Percentiles rank a stretch among this genome's conserved stretches.
Evolutionary conservation across 352 stramenopile species (phyloP).

Genomic region (Hyaloperonospora brassicae): DNA sequence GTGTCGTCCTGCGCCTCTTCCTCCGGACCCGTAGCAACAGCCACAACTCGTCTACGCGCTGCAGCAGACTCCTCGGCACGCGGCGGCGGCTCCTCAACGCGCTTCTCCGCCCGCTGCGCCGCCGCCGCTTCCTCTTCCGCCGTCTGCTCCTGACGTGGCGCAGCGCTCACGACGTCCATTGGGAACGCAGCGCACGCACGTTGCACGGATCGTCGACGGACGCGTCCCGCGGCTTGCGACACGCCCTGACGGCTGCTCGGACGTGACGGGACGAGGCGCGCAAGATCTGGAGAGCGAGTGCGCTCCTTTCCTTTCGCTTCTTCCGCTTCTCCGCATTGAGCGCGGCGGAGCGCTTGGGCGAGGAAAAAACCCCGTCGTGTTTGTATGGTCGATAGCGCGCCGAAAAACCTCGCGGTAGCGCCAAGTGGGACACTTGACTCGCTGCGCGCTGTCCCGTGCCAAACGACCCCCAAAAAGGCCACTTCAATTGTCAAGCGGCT

Average conservation of each 20-base stretch:
- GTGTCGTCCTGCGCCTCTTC: too few relatives aligned
- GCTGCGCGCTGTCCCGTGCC: constrained; percentile 10
- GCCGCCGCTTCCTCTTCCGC: too few relatives aligned
- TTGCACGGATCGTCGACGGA: not conserved
- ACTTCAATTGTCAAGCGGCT: not conserved
- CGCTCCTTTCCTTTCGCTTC: constrained; percentile 24
- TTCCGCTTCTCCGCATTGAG: constrained; percentile 27
- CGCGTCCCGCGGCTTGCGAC: too few relatives aligned
- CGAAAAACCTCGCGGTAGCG: constrained; percentile 20
- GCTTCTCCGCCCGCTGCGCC: too few relatives aligned
- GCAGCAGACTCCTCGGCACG: too few relatives aligned
- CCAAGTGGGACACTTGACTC: constrained; percentile 10
- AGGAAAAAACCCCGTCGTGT: constrained; percentile 14
- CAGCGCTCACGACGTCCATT: too few relatives aligned
- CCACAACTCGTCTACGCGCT: too few relatives aligned
- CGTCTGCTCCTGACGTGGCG: too few relatives aligned
- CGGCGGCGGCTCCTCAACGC: too few relatives aligned
- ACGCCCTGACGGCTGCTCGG: constrained; percentile 5
- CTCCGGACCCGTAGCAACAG: too few relatives aligned
- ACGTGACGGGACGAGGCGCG: constrained; percentile 9
- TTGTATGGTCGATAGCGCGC: constrained; percentile 5
- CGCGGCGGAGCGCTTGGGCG: constrained; percentile 8
- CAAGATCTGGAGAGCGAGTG: constrained; percentile 27
- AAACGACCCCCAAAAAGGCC: constrained; percentile 8
- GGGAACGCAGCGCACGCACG: too few relatives aligned